phyloP scores from a whole-genome alignment of 139 green algal genomes.

The Pseudopediastrum boryanum region DNA sequence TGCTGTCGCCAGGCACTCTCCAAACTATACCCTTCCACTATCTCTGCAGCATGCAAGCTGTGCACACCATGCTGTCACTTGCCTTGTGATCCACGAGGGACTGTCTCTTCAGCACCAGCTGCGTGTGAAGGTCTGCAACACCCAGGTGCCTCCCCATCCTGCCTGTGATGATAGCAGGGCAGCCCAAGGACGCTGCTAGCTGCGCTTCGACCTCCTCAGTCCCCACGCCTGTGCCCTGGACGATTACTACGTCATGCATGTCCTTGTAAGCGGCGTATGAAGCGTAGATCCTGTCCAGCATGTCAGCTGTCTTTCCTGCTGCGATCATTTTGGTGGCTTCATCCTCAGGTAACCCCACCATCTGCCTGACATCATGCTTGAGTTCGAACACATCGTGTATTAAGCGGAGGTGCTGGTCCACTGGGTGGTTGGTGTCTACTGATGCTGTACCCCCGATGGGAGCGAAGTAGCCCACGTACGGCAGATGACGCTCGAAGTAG shows the following conservation, averaged over 20 bases:
- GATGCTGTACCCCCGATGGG: slow-evolving; percentile 51
- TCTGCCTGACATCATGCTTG: slow-evolving; percentile 28
- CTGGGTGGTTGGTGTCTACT: background rate
- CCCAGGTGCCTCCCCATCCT: too few species aligned
- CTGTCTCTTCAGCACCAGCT: too few species aligned
- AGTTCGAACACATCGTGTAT: slow-evolving; percentile 42
- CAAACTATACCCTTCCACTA: too few species aligned
- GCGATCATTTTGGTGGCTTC: slow-evolving; percentile 33
- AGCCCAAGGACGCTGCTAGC: slow-evolving; percentile 57
- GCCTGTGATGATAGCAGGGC: slow-evolving; percentile 65
- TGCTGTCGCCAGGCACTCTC: too few species aligned
- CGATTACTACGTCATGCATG: slow-evolving; percentile 64
- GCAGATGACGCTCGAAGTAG: slow-evolving; percentile 61
- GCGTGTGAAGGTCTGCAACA: too few species aligned
- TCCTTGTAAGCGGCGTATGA: slow-evolving; percentile 51
- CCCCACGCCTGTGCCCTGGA: slow-evolving; percentile 46
- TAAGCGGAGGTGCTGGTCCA: slow-evolving; percentile 26
- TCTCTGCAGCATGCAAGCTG: too few species aligned
- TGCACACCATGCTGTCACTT: too few species aligned
- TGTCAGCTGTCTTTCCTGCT: slow-evolving; percentile 37
- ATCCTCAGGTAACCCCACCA: slow-evolving; percentile 39
- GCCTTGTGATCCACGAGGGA: too few species aligned
- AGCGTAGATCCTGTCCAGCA: slow-evolving; percentile 49
- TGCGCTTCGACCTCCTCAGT: slow-evolving; percentile 44
- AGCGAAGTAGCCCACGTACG: slow-evolving; percentile 59